A percentile compares a stretch with the other conserved stretches of the same genome.
Evolutionary conservation across 192 early-diverging fungal genomes (phyloP).

Genomic region (Umbelopsis sp.): DNA sequence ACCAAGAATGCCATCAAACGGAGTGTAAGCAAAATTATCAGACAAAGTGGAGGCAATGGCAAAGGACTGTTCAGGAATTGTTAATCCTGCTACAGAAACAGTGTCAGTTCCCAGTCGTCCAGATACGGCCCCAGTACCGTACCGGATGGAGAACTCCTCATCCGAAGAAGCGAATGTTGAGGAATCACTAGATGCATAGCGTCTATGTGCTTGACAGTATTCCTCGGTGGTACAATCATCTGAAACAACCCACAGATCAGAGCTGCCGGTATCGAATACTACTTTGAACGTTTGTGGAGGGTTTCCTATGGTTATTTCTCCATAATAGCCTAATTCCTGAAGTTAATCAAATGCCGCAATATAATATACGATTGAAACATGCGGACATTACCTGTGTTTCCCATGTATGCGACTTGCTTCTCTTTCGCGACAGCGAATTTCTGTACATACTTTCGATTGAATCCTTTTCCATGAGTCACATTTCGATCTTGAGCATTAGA

Average conservation of each 20-base stretch:
- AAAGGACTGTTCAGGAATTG: slow-evolving; percentile 3
- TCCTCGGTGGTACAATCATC: slow-evolving; percentile 36
- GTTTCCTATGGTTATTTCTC: slow-evolving; percentile 53
- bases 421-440: slow-evolving; percentile 26
- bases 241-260: slow-evolving; percentile 67
- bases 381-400: slow-evolving; percentile 19
- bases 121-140: slow-evolving; percentile 30
- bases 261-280: slow-evolving; percentile 75
- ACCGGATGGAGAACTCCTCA: slow-evolving; percentile 18
- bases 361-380: not conserved
- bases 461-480: slow-evolving; percentile 9
- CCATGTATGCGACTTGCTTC: slow-evolving; percentile 21
- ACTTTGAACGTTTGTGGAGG: slow-evolving; percentile 71
- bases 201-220: slow-evolving; percentile 30
- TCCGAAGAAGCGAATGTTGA: slow-evolving; percentile 18
- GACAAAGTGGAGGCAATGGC: slow-evolving; percentile 24
- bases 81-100: slow-evolving; percentile 21
- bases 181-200: slow-evolving; percentile 28
- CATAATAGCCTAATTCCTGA: slow-evolving; percentile 32
- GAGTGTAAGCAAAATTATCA: slow-evolving; percentile 24
- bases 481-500: no score
- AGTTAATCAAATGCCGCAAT: not conserved
- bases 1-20: slow-evolving; percentile 37
- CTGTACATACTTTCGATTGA: not conserved
- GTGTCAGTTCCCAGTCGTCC: slow-evolving; percentile 27